A percentile compares a stretch with the other conserved stretches of the same genome.
Conservation (phyloP, 345 rosid genomes). For the Aurinia saxatilis region DNA sequence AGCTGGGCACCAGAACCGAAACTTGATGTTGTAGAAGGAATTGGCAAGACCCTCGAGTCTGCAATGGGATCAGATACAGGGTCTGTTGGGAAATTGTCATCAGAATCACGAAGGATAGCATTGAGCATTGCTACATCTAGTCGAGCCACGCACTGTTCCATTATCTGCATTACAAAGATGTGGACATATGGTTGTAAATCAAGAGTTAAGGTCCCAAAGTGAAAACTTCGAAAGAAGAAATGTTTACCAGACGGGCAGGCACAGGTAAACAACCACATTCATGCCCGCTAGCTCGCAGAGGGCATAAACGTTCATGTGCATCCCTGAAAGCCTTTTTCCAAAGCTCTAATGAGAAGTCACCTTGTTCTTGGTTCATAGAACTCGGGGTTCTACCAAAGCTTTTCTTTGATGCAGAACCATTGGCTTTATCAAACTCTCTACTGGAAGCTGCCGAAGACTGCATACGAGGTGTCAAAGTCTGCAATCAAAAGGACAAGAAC, state of each 20-base stretch:
- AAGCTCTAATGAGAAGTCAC: conserved; percentile 58
- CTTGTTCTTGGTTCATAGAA: conserved; percentile 49
- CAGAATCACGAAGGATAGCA: conserved; percentile 92
- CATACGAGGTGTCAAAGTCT: conserved; percentile 96
- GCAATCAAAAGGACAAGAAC: conserved; percentile 25
- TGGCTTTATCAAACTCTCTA: conserved; percentile 29
- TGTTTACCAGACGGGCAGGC: conserved; percentile 67
- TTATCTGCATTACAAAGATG: conserved; percentile 40
- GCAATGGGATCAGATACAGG: conserved; percentile 91
- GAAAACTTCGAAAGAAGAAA: background rate
- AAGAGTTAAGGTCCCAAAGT: background rate
- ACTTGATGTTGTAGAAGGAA: conserved; percentile 71
- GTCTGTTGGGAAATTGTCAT: conserved; percentile 79
- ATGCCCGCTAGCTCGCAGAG: conserved; percentile 84
- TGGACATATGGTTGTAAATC: background rate
- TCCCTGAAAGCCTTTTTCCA: conserved; percentile 94
- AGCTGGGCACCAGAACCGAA: conserved; percentile 91
- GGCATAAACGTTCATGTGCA: conserved; percentile 90
- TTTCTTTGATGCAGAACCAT: conserved; percentile 42
- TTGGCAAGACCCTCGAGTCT: conserved; percentile 72
- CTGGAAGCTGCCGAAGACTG: conserved; percentile 50
- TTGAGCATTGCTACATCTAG: conserved; percentile 96
- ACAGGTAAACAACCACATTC: conserved; percentile 81
- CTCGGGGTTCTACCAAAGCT: conserved; percentile 34
- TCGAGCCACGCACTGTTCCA: conserved; percentile 93